Evolutionary conservation across 768 basidiomycete genomes (phyloP).

Genomic region (Suillus brevipes): DNA sequence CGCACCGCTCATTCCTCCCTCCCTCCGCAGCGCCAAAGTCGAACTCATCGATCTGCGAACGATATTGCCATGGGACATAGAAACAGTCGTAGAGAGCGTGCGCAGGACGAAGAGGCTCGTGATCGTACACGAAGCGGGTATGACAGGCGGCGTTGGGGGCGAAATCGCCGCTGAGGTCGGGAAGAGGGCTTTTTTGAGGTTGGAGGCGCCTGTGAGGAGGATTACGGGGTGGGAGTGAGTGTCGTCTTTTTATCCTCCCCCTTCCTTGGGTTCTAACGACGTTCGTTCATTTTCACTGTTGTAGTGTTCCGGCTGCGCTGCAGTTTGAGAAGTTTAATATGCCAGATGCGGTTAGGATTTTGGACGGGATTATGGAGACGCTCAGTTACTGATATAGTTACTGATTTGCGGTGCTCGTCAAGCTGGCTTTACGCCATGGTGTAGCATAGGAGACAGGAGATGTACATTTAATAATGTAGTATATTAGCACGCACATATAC

Average conservation of each 20-base stretch:
- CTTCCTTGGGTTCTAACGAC: slow-evolving; percentile 1
- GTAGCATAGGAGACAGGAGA: not conserved
- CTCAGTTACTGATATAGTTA: slow-evolving; percentile 52
- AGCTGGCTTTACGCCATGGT: not conserved
- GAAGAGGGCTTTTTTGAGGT: slow-evolving; percentile 77
- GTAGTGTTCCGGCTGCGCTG: slow-evolving; percentile 77
- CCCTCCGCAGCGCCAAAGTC: slow-evolving; percentile 67
- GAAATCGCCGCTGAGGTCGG: slow-evolving; percentile 93
- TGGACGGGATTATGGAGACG: slow-evolving; percentile 85
- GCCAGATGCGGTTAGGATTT: slow-evolving; percentile 80
- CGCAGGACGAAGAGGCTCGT: slow-evolving; percentile 81
- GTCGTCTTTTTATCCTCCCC: slow-evolving; percentile 5
- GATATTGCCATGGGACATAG: slow-evolving; percentile 86
- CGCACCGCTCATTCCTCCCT: slow-evolving; percentile 61
- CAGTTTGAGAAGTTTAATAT: slow-evolving; percentile 92
- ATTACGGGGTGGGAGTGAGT: slow-evolving; percentile 96
- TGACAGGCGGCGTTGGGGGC: slow-evolving; percentile 84
- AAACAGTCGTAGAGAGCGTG: slow-evolving; percentile 80
- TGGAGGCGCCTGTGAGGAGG: slow-evolving; percentile 84
- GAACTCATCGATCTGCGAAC: slow-evolving; percentile 92
- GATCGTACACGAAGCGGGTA: slow-evolving; percentile 90
- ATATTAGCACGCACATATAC: slow-evolving; percentile 4
- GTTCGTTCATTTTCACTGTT: slow-evolving; percentile 33
- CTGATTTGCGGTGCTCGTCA: not conserved
- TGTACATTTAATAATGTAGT: slow-evolving; percentile 3